These are phyloP conservation scores for Acacia pycnantha DNA, from an alignment of 331 rosid genomes.

Conservation along the genomic window DNA sequence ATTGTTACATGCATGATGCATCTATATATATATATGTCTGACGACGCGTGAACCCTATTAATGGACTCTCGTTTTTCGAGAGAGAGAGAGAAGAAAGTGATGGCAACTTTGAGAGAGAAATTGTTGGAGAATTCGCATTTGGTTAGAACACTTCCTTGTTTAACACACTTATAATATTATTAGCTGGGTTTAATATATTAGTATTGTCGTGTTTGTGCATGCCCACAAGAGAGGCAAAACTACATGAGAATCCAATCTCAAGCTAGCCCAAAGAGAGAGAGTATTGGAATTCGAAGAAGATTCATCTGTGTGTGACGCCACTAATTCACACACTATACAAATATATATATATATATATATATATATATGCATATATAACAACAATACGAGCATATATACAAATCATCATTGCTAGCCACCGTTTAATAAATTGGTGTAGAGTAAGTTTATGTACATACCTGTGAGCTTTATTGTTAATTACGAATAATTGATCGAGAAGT, in stretches of 20 bases:
- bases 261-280: neutral
- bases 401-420: neutral
- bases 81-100: constrained; percentile 7
- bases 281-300: neutral
- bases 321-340: neutral
- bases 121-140: constrained; percentile 3
- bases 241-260: neutral
- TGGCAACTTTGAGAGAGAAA: constrained; percentile 10
- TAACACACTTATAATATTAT: neutral
- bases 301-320: neutral
- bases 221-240: constrained; percentile 8
- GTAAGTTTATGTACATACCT: neutral
- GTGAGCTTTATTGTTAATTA: too few relatives aligned
- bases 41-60: constrained; percentile 55
- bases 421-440: neutral
- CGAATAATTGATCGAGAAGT: neutral
- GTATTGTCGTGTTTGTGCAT: neutral
- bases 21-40: constrained; percentile 29
- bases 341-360: neutral
- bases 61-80: constrained; percentile 42
- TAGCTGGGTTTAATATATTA: neutral
- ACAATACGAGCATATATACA: too few relatives aligned
- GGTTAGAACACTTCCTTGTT: neutral
- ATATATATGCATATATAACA: too few relatives aligned
- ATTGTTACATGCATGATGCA: constrained; percentile 37